Evolutionary conservation across 192 early-diverging fungal species (phyloP), one percentile per base, ranked within the genome.

Genomic region (Rhizophagus clarus): DNA sequence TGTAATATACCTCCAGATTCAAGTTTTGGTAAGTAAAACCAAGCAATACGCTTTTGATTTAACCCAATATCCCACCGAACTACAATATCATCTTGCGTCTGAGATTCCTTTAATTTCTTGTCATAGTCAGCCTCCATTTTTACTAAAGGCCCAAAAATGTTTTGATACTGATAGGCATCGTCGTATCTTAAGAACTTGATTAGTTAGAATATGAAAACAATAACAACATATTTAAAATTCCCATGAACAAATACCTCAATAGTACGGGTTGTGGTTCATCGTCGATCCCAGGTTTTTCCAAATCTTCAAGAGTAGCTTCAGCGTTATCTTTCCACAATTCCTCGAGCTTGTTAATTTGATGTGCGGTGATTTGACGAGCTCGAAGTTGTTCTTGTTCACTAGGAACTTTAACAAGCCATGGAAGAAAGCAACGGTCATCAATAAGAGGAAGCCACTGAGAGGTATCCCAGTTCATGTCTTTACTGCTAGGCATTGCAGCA

Each of bases 21-120:
- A 60, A 97, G 84, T 82, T 97, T 97, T 15, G 97, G 94, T 83
- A 99, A 90, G 64, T 90, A 88, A 80, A 99, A 99, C 88, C 93
- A 99, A 2, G 97, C 97, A 42, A 97, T 84, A 26, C 92, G 89
- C 85, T 98, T 97, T 77, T 90, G 90, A 87, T 96, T 99, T 79
- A 99, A 85, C 56, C 97, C 95, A n/a, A 94, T 89, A 85, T 98
- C 96, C 98, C 98, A 99, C n/a, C 95, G 91, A 49, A 99, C 96
- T 34, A 91, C 91, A 68, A 99, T 93, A 61, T 96, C 93, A 60
- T 97, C 95, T 84, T 97, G 94, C 3, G 98, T 97, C 85, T 98
- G 96, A n/a, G 95, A 87, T 83, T 97, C 96, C 80, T 94, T 96
- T 72, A 95, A 83, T 77, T 92, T 89, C 67, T 94, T 89, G 81